Base-by-base conservation (phyloP, 148 eudicot species). In the Rheum nobile region DNA sequence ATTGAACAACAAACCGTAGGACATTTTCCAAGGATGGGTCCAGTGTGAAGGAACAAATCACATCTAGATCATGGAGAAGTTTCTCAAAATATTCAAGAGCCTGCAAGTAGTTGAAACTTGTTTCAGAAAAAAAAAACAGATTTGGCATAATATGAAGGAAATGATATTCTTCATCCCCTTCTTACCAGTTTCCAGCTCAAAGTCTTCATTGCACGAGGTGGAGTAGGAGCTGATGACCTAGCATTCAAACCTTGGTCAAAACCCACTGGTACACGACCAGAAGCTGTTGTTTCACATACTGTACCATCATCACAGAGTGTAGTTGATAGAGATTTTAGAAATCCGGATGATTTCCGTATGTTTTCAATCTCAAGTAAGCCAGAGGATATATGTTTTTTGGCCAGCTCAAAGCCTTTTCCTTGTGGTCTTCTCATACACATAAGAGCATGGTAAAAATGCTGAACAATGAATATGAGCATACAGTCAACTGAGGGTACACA, bases 371-470 rank as follows among this genome's bases (percentile, higher is more conserved):
- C 97, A 74, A 81, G 74, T 73, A 90, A 86, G 86, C 99, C 89
- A 28, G 84, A 85, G 68, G 83, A 76, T 77, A 90, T 87, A 78
- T 95, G 99, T 80, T 90, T 95, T 80, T 88, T 90, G 1, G 99
- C 99, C 76, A 88, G 79, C 75, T 90, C 97, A 76, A 95, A 85
- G 71, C 99, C 99, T 85, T 84, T 90, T 39, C 99, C 99, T 86
- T 90, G 96, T 69, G 99, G 89, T 76, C 86, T 86, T 86, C 80
- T 90, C 90, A 90, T 82, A 77, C 90, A 90, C 22, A 76, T 75
- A 48, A 95, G 80, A 75, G 82, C 77, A 78, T 95, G 99, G 82
- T 87, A 86, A 79, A 86, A 95, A 82, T 95, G 94, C 99, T 95
- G 94, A 32, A 65, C 68, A 65, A 65, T 16, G 39, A 65, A 65